phyloP scores from a whole-genome alignment of 306 rosid genomes.

The Abrus pulchellus region DNA sequence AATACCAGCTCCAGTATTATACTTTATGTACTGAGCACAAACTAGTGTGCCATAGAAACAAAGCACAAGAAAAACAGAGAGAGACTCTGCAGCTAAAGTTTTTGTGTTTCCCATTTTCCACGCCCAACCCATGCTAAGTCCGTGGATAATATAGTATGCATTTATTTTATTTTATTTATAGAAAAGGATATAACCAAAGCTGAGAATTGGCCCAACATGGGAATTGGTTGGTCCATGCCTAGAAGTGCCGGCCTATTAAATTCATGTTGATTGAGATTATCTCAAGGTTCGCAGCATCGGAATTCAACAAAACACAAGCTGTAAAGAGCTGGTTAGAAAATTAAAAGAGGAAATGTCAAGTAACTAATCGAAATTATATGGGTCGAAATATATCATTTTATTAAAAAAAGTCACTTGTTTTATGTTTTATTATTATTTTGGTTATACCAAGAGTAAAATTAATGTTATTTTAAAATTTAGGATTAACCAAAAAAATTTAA shows the following conservation, averaged over 20 bases:
- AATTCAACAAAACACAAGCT: too few species aligned
- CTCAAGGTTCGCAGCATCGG: background rate
- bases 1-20: slow-evolving; percentile 61
- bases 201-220: background rate
- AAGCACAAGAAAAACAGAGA: slow-evolving; percentile 46
- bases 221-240: background rate
- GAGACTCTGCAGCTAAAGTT: slow-evolving; percentile 3
- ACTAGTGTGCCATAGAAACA: slow-evolving; percentile 51
- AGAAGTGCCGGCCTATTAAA: slow-evolving; percentile 25
- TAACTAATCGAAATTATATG: too few species aligned
- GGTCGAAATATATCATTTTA: too few species aligned
- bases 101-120: slow-evolving; percentile 47
- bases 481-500: too few species aligned
- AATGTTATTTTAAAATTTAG: too few species aligned
- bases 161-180: background rate
- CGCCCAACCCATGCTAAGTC: slow-evolving; percentile 6
- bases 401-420: too few species aligned
- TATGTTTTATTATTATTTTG: too few species aligned
- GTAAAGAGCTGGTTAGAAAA: too few species aligned
- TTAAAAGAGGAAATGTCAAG: too few species aligned
- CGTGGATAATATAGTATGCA: background rate
- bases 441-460: too few species aligned
- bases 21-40: slow-evolving; percentile 57
- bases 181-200: background rate
- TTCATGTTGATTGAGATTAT: background rate